phyloP scores from a whole-genome alignment of 2,329 filamentous ascomycete genomes.

The Alternaria viburni region DNA sequence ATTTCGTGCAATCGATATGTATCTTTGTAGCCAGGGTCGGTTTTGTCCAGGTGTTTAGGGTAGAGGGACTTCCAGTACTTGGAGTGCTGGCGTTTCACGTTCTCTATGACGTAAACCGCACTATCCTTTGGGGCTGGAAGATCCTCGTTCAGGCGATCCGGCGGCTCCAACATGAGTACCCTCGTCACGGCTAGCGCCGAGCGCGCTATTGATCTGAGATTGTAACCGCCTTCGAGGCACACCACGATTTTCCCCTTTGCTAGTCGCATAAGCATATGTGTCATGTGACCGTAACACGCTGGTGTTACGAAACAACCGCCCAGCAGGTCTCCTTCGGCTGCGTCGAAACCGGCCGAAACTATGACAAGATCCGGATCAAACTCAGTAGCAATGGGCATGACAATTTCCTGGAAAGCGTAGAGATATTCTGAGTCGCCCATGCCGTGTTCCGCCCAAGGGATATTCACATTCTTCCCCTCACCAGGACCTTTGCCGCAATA shows the following conservation, averaged over 20 bases:
- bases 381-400: constrained; percentile 94
- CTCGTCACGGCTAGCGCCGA: constrained; percentile 90
- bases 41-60: constrained; percentile 59
- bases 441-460: constrained; percentile 70
- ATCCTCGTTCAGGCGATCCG: constrained; percentile 62
- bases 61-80: constrained; percentile 88
- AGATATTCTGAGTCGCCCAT: constrained; percentile 99
- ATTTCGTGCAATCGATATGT: constrained; percentile 75
- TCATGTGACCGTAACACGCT: constrained; percentile 95
- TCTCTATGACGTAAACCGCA: constrained; percentile 63
- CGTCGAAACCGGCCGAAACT: constrained; percentile 94
- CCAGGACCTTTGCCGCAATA: constrained; percentile 65
- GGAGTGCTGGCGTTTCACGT: constrained; percentile 65
- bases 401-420: constrained; percentile 91
- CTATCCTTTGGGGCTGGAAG: constrained; percentile 54
- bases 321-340: constrained; percentile 89
- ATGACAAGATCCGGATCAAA: constrained; percentile 95
- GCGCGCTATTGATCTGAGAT: constrained; percentile 87
- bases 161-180: constrained; percentile 94
- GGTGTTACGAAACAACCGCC: constrained; percentile 93
- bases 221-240: constrained; percentile 95
- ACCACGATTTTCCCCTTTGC: constrained; percentile 89
- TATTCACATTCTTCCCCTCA: constrained; percentile 70
- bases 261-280: constrained; percentile 97
- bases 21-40: constrained; percentile 36